Evolutionary conservation across 345 rosid species (phyloP).

Genomic region (Trapa incisa): DNA sequence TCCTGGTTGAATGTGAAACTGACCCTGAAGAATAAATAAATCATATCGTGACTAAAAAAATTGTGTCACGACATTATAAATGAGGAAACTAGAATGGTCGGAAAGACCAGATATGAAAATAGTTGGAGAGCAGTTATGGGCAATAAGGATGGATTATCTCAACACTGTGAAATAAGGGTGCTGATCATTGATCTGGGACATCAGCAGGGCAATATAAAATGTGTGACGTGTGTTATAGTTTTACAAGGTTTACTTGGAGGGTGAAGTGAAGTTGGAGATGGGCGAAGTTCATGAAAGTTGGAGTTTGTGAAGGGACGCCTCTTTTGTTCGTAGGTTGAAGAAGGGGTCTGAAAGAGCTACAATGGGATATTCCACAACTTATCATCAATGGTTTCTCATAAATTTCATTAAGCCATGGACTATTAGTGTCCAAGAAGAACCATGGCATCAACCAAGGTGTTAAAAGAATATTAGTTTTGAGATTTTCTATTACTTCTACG

Average conservation of each 20-base stretch:
- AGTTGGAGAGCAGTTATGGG: constrained; percentile 83
- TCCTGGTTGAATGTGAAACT: constrained; percentile 97
- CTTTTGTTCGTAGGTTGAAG: background rate
- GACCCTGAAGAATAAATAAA: constrained; percentile 39
- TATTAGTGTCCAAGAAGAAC: background rate
- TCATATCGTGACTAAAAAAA: constrained; percentile 1
- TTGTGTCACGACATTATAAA: background rate
- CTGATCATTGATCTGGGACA: background rate
- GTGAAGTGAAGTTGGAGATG: background rate
- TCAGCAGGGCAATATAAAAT: background rate
- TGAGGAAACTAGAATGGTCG: constrained; percentile 14
- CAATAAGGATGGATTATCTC: constrained; percentile 62
- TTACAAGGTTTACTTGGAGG: background rate
- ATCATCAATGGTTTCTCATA: background rate
- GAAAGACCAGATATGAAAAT: constrained; percentile 79
- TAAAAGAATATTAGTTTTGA: background rate
- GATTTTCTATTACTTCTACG: too few species aligned
- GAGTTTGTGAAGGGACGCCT: background rate
- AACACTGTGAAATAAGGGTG: constrained; percentile 26
- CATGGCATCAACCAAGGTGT: background rate
- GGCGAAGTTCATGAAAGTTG: background rate
- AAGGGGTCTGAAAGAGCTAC: background rate
- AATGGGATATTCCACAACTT: background rate
- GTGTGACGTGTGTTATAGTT: background rate
- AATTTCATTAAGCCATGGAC: background rate